These are phyloP conservation scores for Bidens hawaiensis DNA, from an alignment of 140 eudicot species.

Conservation along the genomic window DNA sequence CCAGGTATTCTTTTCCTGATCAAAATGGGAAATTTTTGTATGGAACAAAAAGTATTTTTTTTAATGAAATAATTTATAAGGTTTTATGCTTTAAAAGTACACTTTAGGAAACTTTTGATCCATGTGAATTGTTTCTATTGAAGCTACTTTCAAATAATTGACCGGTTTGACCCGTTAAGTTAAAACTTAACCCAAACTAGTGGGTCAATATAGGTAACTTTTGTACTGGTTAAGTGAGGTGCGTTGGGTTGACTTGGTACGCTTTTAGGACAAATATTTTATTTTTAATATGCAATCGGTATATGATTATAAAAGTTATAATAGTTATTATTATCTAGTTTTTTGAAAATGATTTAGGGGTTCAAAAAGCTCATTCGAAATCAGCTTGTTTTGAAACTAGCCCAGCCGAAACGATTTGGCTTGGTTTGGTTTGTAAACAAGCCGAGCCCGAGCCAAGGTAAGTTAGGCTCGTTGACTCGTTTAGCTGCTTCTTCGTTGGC, in stretches of 20 bases:
- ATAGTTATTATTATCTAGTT: neutral
- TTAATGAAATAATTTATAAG: neutral
- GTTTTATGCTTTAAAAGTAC: neutral
- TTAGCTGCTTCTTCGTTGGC: too few species aligned
- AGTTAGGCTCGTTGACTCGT: too few species aligned
- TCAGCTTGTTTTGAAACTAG: too few species aligned
- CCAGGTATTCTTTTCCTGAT: constrained; percentile 44
- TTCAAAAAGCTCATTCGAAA: too few species aligned
- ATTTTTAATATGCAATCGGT: neutral
- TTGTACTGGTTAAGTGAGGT: neutral
- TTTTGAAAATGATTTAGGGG: neutral
- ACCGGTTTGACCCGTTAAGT: neutral
- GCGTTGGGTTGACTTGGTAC: neutral
- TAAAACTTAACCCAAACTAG: neutral
- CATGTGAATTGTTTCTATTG: too few species aligned
- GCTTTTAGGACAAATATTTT: neutral
- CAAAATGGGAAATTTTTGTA: neutral
- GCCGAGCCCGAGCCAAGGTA: too few species aligned
- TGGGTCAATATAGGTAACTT: neutral
- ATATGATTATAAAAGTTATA: neutral
- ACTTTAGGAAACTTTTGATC: neutral
- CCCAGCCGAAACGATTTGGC: too few species aligned
- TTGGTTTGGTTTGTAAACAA: too few species aligned
- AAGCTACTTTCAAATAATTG: neutral
- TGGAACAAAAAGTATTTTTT: neutral